Evolutionary conservation across 345 rosid species (phyloP).

Genomic region (Syzygium oleosum): DNA sequence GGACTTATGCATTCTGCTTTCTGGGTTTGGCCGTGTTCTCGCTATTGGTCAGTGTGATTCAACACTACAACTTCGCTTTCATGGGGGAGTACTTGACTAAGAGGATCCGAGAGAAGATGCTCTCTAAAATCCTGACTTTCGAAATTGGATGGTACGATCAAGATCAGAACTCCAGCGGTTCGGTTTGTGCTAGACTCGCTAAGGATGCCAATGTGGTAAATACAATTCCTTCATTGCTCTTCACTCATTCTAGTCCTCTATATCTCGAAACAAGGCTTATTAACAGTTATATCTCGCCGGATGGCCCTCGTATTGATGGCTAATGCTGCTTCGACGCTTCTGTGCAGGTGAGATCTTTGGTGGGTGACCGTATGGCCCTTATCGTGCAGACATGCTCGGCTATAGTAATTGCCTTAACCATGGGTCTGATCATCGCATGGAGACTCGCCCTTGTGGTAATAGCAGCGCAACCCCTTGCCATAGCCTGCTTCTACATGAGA

Average conservation of each 20-base stretch:
- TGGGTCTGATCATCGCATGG: conserved; percentile 66
- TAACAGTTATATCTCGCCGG: not conserved
- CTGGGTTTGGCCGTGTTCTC: conserved; percentile 35
- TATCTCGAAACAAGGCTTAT: not conserved
- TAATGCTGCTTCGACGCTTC: not conserved
- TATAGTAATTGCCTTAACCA: conserved; percentile 46
- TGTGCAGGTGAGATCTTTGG: conserved; percentile 28
- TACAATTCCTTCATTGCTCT: not conserved
- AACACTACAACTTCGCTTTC: conserved; percentile 58
- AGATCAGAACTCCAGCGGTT: conserved; percentile 61
- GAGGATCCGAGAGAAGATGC: conserved; percentile 62
- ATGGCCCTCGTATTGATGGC: not conserved
- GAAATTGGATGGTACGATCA: conserved; percentile 73
- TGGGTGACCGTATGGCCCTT: conserved; percentile 53
- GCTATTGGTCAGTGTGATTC: conserved; percentile 33
- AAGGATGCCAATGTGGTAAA: conserved; percentile 65
- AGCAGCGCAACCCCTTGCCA: conserved; percentile 43
- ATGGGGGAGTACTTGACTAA: conserved; percentile 61
- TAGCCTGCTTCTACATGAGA: conserved; percentile 35
- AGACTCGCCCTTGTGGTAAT: conserved; percentile 60
- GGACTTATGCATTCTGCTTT: conserved; percentile 36
- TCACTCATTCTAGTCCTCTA: not conserved
- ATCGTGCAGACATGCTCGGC: conserved; percentile 52
- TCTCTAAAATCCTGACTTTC: conserved; percentile 54
- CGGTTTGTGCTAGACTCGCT: conserved; percentile 56